These are phyloP conservation scores for Backusella sp. DNA, from an alignment of 192 early-diverging fungal species.

Conservation along the genomic window DNA sequence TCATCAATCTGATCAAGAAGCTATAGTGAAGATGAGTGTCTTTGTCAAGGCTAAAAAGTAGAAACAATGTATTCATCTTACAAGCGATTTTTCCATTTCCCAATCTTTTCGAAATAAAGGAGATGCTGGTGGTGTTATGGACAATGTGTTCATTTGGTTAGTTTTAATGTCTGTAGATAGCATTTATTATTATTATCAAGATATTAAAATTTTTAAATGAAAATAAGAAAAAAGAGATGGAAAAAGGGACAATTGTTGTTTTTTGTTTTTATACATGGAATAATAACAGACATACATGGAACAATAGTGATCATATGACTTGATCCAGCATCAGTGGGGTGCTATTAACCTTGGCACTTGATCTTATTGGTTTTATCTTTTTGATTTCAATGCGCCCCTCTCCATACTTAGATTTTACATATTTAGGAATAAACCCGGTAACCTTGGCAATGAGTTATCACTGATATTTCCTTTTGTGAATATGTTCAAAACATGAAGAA, in stretches of 20 bases:
- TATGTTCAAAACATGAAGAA: neutral
- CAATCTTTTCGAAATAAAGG: slow-evolving; percentile 10
- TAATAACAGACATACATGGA: neutral
- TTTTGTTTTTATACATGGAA: neutral
- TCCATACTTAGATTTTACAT: neutral
- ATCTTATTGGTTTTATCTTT: neutral
- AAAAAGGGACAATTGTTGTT: neutral
- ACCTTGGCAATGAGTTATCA: neutral
- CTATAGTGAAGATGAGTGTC: neutral
- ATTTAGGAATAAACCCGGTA: neutral
- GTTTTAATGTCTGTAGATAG: neutral
- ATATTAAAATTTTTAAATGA: neutral
- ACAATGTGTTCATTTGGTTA: neutral
- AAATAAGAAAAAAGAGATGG: neutral
- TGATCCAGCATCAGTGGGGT: neutral
- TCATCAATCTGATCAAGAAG: neutral
- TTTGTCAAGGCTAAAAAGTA: neutral
- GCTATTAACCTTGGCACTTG: neutral
- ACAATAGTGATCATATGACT: neutral
- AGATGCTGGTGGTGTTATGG: neutral
- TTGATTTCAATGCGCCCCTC: neutral
- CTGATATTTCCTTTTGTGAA: neutral
- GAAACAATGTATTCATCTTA: neutral
- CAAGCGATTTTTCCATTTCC: slow-evolving; percentile 19
- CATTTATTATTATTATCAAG: neutral